Base-by-base conservation (phyloP, 2,329 filamentous ascomycete species). In the Colletotrichum australisinense region DNA sequence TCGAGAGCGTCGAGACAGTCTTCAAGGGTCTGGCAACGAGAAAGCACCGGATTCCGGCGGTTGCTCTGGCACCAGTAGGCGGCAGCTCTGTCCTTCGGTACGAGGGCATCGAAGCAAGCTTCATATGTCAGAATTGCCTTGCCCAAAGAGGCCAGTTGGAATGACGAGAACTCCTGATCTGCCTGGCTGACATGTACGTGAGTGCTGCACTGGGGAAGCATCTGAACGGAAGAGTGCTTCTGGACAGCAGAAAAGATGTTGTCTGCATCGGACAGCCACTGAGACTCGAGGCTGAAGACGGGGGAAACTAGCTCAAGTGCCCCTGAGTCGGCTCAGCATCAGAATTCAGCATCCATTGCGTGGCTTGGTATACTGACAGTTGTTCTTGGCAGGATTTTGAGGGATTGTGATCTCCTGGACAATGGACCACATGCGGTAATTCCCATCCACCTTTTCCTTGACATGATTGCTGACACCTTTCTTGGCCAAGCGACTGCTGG, bases 231-330 rank as follows among this genome's bases (percentile, higher is more conserved):
- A 66, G 80, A 84, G 28, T 73, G 67, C 11, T 62, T 56, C 28
- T 78, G 76, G 2, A 83, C 69, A 4, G 77, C 69, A 26, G 72
- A 60, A 75, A 83, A 84, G 68, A 84, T 79, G 73, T 70, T 72
- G 9, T 76, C 67, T 16, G 83, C 76, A 49, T 82, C 76, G n/a
- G 75, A 38, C 2, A 74, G 75, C 81, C 81, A 84, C 53, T 73
- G 68, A 30, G 76, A 76, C 19, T 73, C 56, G 12, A 79, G 71
- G 7, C 75, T 73, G 72, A 82, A 81, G 68, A 83, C 65, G 4
- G 83, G 83, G 30, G 83, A 84, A 35, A 84, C 82, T 14, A 83
- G 77, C 73, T 83, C 81, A 22, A 82, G 55, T 30, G 80, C 81
- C 76, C 77, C 80, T 80, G 11, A 69, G 60, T 46, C 35, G 32